phyloP scores from a whole-genome alignment of 192 early-diverging fungal genomes.

The Borealophlyctis nickersoniae region DNA sequence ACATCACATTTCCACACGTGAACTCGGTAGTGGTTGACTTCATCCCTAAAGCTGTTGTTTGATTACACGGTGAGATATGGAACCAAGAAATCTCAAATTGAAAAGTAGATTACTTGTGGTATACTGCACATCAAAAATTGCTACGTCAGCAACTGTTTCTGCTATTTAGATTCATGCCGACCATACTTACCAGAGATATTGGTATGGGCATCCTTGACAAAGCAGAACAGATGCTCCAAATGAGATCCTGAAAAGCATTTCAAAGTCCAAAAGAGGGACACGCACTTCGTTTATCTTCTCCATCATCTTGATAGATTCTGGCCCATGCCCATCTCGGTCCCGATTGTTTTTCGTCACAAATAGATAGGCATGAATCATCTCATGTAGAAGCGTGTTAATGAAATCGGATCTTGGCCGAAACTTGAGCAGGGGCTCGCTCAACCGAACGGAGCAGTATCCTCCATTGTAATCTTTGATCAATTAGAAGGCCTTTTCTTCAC shows the following conservation, averaged over 20 bases:
- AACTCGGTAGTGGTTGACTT: conserved; percentile 60
- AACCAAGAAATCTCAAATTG: too few relatives aligned
- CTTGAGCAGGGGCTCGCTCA: conserved; percentile 65
- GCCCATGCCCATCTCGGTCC: conserved; percentile 63
- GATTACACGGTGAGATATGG: too few relatives aligned
- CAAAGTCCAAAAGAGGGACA: too few relatives aligned
- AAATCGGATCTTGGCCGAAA: conserved; percentile 57
- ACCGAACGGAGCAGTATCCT: conserved; percentile 49
- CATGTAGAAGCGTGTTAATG: conserved; percentile 64
- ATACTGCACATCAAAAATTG: too few relatives aligned
- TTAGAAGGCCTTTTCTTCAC: too few relatives aligned
- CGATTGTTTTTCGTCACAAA: conserved; percentile 55
- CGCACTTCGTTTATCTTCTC: conserved; percentile 47
- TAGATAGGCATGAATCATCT: conserved; percentile 70
- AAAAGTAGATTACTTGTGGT: conserved; percentile 51
- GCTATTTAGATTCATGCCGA: conserved; percentile 2
- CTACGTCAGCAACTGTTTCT: conserved; percentile 49
- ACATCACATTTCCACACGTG: conserved; percentile 65
- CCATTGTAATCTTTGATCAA: conserved; percentile 26
- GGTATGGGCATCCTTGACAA: neutral
- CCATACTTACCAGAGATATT: too few relatives aligned
- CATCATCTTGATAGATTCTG: conserved; percentile 52
- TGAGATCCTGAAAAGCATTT: too few relatives aligned
- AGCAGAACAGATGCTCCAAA: too few relatives aligned
- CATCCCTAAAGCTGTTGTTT: conserved; percentile 53